Percentiles rank a stretch among this genome's conserved stretches.
Evolutionary conservation across 257 asterid genomes (phyloP).

Genomic region (Striga asiatica): DNA sequence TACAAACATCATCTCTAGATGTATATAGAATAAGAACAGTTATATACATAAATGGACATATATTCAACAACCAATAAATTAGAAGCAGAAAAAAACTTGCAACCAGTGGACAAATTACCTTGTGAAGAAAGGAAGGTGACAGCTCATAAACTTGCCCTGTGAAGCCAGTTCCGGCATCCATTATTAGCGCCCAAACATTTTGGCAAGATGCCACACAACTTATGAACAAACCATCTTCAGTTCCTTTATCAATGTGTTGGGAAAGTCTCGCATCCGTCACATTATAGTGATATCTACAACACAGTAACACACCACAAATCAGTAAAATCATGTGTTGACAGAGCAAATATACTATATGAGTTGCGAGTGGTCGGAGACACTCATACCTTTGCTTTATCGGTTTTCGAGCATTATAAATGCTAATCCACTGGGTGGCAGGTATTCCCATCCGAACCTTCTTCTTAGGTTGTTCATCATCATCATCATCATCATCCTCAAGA

Average conservation of each 20-base stretch:
- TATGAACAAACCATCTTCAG: slow-evolving; percentile 55
- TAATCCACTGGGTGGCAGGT: slow-evolving; percentile 85
- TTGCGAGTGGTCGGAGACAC: too few species aligned
- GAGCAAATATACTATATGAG: neutral
- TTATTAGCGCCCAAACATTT: slow-evolving; percentile 68
- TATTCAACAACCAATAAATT: too few species aligned
- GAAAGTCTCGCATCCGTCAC: slow-evolving; percentile 56
- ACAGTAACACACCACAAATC: slow-evolving; percentile 11
- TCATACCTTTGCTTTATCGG: slow-evolving; percentile 81
- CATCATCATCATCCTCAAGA: slow-evolving; percentile 57
- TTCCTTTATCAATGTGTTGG: slow-evolving; percentile 69
- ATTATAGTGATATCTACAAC: slow-evolving; percentile 54
- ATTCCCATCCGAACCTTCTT: slow-evolving; percentile 57
- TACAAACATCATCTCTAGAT: neutral
- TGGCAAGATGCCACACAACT: slow-evolving; percentile 57
- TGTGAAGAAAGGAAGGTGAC: slow-evolving; percentile 57
- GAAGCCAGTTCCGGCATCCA: slow-evolving; percentile 90
- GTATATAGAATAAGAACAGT: too few species aligned
- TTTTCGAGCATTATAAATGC: slow-evolving; percentile 64
- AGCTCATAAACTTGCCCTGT: slow-evolving; percentile 46
- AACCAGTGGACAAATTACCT: too few species aligned
- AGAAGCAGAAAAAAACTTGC: too few species aligned
- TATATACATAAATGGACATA: neutral
- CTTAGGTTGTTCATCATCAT: too few species aligned
- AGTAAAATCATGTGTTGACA: neutral